Conservation (phyloP, 139 green algal species). For the Dunaliella primolecta region DNA sequence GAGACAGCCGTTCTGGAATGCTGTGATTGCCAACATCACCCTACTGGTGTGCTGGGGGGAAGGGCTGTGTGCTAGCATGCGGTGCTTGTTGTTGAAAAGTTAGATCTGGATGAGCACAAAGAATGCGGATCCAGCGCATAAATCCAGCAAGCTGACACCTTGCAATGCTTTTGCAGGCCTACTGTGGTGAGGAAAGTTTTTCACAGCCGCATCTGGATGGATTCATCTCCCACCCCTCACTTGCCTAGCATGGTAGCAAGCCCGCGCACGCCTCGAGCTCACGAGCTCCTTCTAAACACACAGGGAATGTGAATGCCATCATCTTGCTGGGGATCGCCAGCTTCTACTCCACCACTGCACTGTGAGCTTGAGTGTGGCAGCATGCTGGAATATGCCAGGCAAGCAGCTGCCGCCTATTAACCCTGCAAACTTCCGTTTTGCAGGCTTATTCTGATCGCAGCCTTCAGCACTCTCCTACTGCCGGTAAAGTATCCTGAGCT, state of each 20-base stretch:
- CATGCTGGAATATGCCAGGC: too few relatives aligned
- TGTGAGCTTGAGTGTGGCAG: conserved; percentile 13
- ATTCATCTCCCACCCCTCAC: not conserved
- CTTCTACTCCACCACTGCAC: not conserved
- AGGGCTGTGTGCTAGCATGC: too few relatives aligned
- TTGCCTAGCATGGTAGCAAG: not conserved
- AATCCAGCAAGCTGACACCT: too few relatives aligned
- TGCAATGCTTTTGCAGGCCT: too few relatives aligned
- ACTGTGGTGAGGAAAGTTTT: not conserved
- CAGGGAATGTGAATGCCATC: not conserved
- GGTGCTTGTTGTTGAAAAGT: too few relatives aligned
- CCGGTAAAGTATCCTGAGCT: too few relatives aligned
- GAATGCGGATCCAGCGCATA: too few relatives aligned
- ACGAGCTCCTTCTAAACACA: too few relatives aligned
- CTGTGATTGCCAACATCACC: not conserved
- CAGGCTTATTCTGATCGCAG: conserved; percentile 22
- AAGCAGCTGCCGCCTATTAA: conserved; percentile 7
- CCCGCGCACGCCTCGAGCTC: not conserved
- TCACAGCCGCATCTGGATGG: too few relatives aligned
- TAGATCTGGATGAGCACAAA: too few relatives aligned
- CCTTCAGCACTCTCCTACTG: not conserved
- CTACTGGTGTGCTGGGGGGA: not conserved
- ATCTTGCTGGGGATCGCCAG: not conserved
- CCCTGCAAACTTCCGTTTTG: conserved; percentile 24
- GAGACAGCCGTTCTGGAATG: not conserved